Percentiles rank a stretch among this genome's conserved stretches.
These are phyloP conservation scores for Penicillium maclennaniae DNA, from an alignment of 495 filamentous ascomycete species.

Conservation along the genomic window DNA sequence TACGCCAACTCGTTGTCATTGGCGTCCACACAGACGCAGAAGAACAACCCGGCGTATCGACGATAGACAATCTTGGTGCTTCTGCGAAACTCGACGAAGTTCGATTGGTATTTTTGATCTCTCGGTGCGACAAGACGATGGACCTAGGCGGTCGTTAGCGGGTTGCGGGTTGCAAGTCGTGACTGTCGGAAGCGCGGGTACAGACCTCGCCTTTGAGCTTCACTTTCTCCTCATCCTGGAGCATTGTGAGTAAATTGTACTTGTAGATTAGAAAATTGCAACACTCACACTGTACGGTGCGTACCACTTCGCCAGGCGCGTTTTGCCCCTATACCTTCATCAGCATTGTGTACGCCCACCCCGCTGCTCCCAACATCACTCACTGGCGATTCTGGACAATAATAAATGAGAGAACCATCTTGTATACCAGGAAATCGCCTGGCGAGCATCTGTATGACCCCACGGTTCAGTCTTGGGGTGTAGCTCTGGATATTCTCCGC, in stretches of 20 bases:
- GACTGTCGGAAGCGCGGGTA: slow-evolving; percentile 14
- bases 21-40: slow-evolving; percentile 97
- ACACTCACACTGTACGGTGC: slow-evolving; percentile 79
- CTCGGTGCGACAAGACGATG: slow-evolving; percentile 95
- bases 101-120: slow-evolving; percentile 98
- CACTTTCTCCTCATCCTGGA: slow-evolving; percentile 87
- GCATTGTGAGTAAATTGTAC: slow-evolving; percentile 1
- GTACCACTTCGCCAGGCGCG: slow-evolving; percentile 98
- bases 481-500: slow-evolving; percentile 25
- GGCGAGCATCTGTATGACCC: slow-evolving; percentile 21
- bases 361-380: slow-evolving; percentile 22
- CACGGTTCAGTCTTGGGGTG: slow-evolving; percentile 8
- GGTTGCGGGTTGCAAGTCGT: slow-evolving; percentile 5
- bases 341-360: slow-evolving; percentile 7
- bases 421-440: slow-evolving; percentile 17
- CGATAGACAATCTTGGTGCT: slow-evolving; percentile 94
- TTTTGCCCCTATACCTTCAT: slow-evolving; percentile 75
- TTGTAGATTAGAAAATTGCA: background rate
- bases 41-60: slow-evolving; percentile 94
- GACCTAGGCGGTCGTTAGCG: slow-evolving; percentile 49
- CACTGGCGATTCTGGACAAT: slow-evolving; percentile 96
- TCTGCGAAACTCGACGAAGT: slow-evolving; percentile 85
- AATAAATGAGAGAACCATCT: slow-evolving; percentile 90
- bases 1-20: slow-evolving; percentile 98
- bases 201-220: slow-evolving; percentile 84